Conservation (phyloP, 2,329 filamentous ascomycete genomes). For the Penicillium sp. region DNA sequence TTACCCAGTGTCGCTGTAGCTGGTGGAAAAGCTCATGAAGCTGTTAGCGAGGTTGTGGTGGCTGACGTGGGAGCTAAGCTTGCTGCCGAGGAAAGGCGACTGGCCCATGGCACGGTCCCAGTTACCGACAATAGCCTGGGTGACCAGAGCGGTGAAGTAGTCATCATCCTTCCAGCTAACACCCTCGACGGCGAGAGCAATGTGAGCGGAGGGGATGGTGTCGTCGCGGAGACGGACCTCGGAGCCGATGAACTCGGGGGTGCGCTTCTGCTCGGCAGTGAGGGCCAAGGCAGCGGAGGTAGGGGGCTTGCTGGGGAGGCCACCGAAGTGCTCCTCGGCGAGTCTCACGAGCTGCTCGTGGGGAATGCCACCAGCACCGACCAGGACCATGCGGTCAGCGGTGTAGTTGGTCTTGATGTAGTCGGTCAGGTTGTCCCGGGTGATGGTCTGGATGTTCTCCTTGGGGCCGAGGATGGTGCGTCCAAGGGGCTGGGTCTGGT, state of each 20-base stretch:
- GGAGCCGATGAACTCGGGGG: conserved; percentile 93
- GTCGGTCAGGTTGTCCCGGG: conserved; percentile 81
- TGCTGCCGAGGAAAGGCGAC: conserved; percentile 95
- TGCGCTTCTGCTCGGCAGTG: conserved; percentile 73
- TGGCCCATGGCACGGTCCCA: conserved; percentile 99
- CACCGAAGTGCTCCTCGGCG: conserved; percentile 91
- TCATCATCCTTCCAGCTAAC: conserved; percentile 99
- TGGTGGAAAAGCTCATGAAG: conserved; percentile 99
- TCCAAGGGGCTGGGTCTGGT: conserved; percentile 91
- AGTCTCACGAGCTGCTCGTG: conserved; percentile 93
- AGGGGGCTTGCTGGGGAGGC: conserved; percentile 71
- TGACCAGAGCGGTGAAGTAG: conserved; percentile 97
- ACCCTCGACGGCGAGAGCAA: conserved; percentile 97
- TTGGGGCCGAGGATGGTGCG: conserved; percentile 96
- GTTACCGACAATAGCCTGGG: conserved; percentile 98
- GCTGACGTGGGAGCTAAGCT: conserved; percentile 91
- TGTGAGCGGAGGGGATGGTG: conserved; percentile 92
- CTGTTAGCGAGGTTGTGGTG: conserved; percentile 96
- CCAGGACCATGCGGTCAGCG: conserved; percentile 98
- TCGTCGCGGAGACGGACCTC: conserved; percentile 95
- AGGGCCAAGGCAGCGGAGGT: conserved; percentile 69
- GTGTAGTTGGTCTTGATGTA: conserved; percentile 99
- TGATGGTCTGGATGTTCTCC: conserved; percentile 97
- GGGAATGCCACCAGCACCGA: conserved; percentile 88
- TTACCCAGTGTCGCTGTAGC: conserved; percentile 98